Conservation (phyloP, 768 basidiomycete species). For the Termitomyces sp. region DNA sequence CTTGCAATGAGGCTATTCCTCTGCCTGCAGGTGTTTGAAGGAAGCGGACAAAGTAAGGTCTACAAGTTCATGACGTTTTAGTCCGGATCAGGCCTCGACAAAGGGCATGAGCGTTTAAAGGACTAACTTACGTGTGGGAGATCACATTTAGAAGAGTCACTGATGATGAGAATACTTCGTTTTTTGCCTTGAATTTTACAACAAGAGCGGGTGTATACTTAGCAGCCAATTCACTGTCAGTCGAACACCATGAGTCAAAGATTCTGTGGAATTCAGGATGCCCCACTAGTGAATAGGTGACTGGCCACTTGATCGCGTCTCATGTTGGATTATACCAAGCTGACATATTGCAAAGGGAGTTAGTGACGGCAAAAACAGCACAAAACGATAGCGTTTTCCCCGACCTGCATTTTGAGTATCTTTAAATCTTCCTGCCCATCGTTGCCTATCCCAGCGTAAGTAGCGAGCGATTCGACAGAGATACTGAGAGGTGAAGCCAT, state of each 20-base stretch:
- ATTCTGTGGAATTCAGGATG: not conserved
- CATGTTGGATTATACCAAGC: conserved; percentile 23
- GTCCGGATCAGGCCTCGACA: not conserved
- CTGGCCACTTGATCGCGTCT: conserved; percentile 12
- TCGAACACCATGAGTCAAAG: not conserved
- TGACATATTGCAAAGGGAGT: conserved; percentile 4
- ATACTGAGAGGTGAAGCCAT: conserved; percentile 11
- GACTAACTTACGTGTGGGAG: conserved; percentile 25
- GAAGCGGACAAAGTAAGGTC: conserved; percentile 38
- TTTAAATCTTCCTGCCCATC: conserved; percentile 3
- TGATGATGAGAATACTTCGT: conserved; percentile 17
- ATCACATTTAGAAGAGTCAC: conserved; percentile 28
- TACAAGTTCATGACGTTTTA: conserved; percentile 9
- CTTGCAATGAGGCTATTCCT: conserved; percentile 30
- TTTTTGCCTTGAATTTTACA: conserved; percentile 21
- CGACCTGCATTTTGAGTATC: conserved; percentile 18
- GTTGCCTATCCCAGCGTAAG: conserved; percentile 10
- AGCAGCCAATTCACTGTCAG: conserved; percentile 28
- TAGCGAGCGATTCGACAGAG: conserved; percentile 13
- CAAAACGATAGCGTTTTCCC: not conserved
- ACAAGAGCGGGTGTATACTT: conserved; percentile 30
- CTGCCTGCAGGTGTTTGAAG: conserved; percentile 22
- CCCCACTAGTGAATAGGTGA: conserved; percentile 16
- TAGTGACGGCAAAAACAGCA: not conserved
- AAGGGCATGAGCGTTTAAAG: not conserved